Evolutionary conservation across 2,329 filamentous ascomycete species (phyloP).

Genomic region (Myriosclerotinia scirpicola): DNA sequence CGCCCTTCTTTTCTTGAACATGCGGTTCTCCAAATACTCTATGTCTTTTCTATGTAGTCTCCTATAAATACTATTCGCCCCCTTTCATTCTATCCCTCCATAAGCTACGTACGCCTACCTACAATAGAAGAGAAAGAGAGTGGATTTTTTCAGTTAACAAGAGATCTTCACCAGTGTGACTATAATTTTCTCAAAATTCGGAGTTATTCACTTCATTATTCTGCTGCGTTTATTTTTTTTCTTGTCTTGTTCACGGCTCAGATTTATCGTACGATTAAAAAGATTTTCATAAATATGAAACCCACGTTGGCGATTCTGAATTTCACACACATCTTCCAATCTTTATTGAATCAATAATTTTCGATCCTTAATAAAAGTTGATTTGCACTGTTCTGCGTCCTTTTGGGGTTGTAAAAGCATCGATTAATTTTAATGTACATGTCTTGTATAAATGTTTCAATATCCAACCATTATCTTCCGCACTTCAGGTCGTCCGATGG

Average conservation of each 20-base stretch:
- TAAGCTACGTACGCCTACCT: not conserved
- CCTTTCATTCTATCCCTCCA: too few species aligned
- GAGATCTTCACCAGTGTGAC: not conserved
- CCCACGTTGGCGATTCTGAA: not conserved
- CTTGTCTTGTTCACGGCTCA: not conserved
- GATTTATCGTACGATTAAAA: not conserved
- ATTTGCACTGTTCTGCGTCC: not conserved
- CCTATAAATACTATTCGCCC: too few species aligned
- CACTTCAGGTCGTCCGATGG: not conserved
- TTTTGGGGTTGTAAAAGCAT: not conserved
- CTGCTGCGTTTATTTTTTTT: not conserved
- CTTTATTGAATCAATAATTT: not conserved
- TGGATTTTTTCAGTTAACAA: not conserved
- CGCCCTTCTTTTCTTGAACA: too few species aligned
- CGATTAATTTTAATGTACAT: not conserved
- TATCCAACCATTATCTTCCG: not conserved
- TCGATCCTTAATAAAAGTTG: not conserved
- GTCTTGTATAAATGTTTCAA: not conserved
- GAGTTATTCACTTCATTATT: not conserved
- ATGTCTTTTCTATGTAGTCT: too few species aligned
- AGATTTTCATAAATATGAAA: not conserved
- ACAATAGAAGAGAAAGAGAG: not conserved
- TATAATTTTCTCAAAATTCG: not conserved
- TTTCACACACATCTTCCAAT: not conserved
- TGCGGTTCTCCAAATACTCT: too few species aligned